A percentile compares a stretch with the other conserved stretches of the same genome.
Evolutionary conservation across 2,329 filamentous ascomycete genomes (phyloP).

Genomic region (Xylariaceae sp.): DNA sequence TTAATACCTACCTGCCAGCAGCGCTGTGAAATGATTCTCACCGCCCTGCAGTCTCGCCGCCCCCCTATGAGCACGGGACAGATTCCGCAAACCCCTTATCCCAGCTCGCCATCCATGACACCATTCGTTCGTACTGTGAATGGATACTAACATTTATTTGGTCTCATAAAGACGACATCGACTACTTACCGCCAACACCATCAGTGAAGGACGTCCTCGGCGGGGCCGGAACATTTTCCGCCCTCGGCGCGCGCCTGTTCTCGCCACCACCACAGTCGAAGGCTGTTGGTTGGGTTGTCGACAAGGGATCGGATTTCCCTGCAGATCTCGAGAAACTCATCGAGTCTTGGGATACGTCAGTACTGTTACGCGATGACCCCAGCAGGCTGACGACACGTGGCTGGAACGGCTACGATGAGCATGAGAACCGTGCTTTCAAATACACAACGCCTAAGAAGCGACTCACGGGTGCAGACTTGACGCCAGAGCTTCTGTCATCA

Average conservation of each 20-base stretch:
- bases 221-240: constrained; percentile 82
- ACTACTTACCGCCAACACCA: constrained; percentile 68
- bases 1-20: no score
- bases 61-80: no score
- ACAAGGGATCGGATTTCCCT: constrained; percentile 86
- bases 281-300: constrained; percentile 83
- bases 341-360: constrained; percentile 71
- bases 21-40: no score
- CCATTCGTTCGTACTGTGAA: no score
- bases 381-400: constrained; percentile 77
- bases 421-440: constrained; percentile 71
- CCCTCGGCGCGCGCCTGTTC: constrained; percentile 83
- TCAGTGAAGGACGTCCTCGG: constrained; percentile 75
- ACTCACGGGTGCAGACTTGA: constrained; percentile 69
- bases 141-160: constrained; percentile 22
- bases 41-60: no score
- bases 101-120: no score
- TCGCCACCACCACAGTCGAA: constrained; percentile 64
- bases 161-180: constrained; percentile 75
- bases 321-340: constrained; percentile 59
- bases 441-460: constrained; percentile 86
- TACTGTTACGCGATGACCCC: constrained; percentile 62
- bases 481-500: constrained; percentile 61
- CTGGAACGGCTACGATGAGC: constrained; percentile 84
- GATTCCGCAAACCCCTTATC: no score